Percentiles rank a stretch among this genome's conserved stretches.
Conservation (phyloP, 768 basidiomycete species). For the Galerina marginata region DNA sequence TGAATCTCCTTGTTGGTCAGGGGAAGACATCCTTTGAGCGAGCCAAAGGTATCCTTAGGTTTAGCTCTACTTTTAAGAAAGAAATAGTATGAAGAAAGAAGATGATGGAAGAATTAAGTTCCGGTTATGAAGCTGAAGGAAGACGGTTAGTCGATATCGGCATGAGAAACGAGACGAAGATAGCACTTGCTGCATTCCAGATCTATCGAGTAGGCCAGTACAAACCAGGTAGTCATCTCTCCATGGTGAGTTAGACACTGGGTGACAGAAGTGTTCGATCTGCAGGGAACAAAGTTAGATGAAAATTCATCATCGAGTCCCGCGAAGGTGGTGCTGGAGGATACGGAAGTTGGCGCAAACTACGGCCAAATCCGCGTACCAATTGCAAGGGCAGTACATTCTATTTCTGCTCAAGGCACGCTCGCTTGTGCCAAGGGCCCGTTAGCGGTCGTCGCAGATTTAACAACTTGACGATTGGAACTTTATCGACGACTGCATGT, state of each 20-base stretch:
- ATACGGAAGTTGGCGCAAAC: slow-evolving; percentile 29
- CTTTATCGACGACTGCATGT: neutral
- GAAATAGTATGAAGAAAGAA: slow-evolving; percentile 12
- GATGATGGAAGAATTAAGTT: slow-evolving; percentile 16
- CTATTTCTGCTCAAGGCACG: slow-evolving; percentile 29
- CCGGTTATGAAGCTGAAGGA: slow-evolving; percentile 24
- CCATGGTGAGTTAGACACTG: slow-evolving; percentile 3
- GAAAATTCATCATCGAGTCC: slow-evolving; percentile 8
- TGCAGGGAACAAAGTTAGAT: slow-evolving; percentile 12
- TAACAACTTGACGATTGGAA: slow-evolving; percentile 3
- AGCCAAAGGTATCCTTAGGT: neutral
- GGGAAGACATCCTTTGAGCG: slow-evolving; percentile 12
- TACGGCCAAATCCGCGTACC: slow-evolving; percentile 30
- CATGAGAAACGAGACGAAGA: slow-evolving; percentile 23
- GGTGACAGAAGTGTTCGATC: slow-evolving; percentile 12
- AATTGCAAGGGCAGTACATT: slow-evolving; percentile 26
- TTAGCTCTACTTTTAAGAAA: slow-evolving; percentile 15
- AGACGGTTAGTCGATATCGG: slow-evolving; percentile 15
- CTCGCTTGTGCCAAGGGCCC: slow-evolving; percentile 14
- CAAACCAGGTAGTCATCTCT: slow-evolving; percentile 17
- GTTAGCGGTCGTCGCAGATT: slow-evolving; percentile 4
- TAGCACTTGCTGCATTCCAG: slow-evolving; percentile 16
- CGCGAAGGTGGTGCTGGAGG: slow-evolving; percentile 19
- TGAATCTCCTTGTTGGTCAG: slow-evolving; percentile 12
- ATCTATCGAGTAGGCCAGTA: slow-evolving; percentile 18